Evolutionary conservation across 495 filamentous ascomycete species (phyloP), one percentile per base, ranked within the genome.

Genomic region (Penicillium antarcticum): DNA sequence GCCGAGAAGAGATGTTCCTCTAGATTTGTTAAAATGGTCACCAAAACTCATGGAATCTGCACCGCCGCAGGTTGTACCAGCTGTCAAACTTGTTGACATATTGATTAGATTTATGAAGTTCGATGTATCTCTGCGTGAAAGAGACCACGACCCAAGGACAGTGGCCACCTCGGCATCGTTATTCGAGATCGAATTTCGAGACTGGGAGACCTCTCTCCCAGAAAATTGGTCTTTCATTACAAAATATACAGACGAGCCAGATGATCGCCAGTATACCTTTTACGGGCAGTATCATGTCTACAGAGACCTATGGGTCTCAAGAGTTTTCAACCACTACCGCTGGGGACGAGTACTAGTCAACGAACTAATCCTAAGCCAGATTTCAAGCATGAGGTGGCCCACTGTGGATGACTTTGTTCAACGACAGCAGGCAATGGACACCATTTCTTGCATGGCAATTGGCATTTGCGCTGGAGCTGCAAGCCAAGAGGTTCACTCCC

Each of bases 381-480:
- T 57, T 29, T 47, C 55, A 16, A 52, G 38, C 9, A 5, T 53
- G 11, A 17, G 35, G 12, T 32, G 5, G 5, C 51, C 51, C 8
- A 46, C 45, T 5, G 12, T 23, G 23, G 12, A 29, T 10, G 41
- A 50, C 29, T 5, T 57, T 7, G 12, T 33, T 13, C 63, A 55
- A 29, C 58, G 52, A 41, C 55, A 61, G 37, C 42, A 26, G 24
- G 48, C 61, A 29, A 39, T 62, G 16, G 47, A 52, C 16, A 60
- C 45, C 9, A 56, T 46, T 43, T 44, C 49, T 17, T 48, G 44
- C 19, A 53, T 64, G 53, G 53, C 58, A 24, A 46, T 40, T 11
- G 26, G 42, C n/a, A 56, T 62, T 12, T 66, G 63, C 32, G 42
- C 54, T 17, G 53, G 57, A 2, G 52, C 52, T 16, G 52, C 63